Base-by-base conservation (phyloP, 805 yeast genomes). In the Zygosaccharomyces lentus region DNA sequence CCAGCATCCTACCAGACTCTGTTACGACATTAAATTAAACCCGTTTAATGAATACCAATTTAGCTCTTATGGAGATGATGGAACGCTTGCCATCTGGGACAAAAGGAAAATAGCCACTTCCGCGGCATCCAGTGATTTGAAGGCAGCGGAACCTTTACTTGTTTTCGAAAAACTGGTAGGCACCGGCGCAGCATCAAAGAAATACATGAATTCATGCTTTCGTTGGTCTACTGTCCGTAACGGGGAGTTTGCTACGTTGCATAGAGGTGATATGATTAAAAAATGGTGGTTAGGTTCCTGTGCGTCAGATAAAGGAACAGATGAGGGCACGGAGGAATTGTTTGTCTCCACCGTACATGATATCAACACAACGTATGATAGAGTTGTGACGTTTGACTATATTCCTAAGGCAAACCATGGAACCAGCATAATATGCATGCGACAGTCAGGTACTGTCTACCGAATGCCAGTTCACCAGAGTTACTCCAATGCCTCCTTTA, bases 371-470 rank as follows among this genome's bases (percentile, higher is more conserved):
- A 85, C 83, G 44, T 81, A 77, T 56, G 96, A 89, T 53, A 75
- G 90, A 54, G 95, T 89, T 1, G 80, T 84, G 1, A 82, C 96
- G 0, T 89, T 84, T 66, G 96, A 89, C 62, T 89, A 88, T 61
- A 77, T 82, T n/a, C 80, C 82, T 0, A 56, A 57, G 39, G 80
- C 77, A 46, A 68, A 78, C 2, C 74, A 81, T 17, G 76, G 79
- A 1, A 75, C 85, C 7, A 80, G 83, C 54, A 73, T 87, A 47
- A 80, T 90, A 24, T 89, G 97, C 64, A 84, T 90, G 84, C 72
- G 96, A 52, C 95, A 87, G 57, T 85, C 95, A 1, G 97, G 97
- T 3, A 83, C 87, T 43, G 81, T 89, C 0, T 89, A 85, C 64
- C 73, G 84, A 47, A 86, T 86, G 90, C 77, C 83, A 0, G 85